Evolutionary conservation across 139 green algal genomes (phyloP).

Genomic region (Micromonas pusilla): DNA sequence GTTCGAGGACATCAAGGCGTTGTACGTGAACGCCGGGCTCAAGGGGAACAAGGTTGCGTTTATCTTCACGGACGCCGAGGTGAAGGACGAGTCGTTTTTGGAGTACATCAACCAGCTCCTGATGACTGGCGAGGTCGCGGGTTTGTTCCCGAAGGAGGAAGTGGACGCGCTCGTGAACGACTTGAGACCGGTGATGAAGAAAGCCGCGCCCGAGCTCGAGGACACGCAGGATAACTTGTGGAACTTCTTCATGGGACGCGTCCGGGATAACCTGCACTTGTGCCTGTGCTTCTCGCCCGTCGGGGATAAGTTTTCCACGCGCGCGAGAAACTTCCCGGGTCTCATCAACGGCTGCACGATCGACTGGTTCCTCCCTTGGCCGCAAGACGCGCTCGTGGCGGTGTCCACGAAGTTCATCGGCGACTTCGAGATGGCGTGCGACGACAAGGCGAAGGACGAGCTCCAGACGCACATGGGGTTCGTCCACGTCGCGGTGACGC

Average conservation of each 20-base stretch:
- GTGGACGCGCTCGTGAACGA: conserved; percentile 59
- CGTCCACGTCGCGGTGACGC: conserved; percentile 65
- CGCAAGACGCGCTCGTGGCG: conserved; percentile 65
- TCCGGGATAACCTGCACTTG: conserved; percentile 72
- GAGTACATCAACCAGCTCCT: conserved; percentile 86
- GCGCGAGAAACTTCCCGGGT: conserved; percentile 76
- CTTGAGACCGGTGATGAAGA: conserved; percentile 54
- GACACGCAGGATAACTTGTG: conserved; percentile 66
- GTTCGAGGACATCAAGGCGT: conserved; percentile 72
- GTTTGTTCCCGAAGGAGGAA: conserved; percentile 69
- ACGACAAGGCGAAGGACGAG: conserved; percentile 51
- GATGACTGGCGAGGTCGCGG: conserved; percentile 73
- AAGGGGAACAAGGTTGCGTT: conserved; percentile 72
- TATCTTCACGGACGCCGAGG: conserved; percentile 75
- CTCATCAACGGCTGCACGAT: conserved; percentile 84
- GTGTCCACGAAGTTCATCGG: conserved; percentile 78
- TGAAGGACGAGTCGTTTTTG: conserved; percentile 74
- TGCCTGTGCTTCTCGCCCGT: conserved; percentile 72
- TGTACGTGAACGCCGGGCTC: conserved; percentile 61
- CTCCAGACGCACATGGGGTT: conserved; percentile 82
- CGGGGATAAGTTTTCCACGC: conserved; percentile 59
- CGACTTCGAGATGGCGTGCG: conserved; percentile 48
- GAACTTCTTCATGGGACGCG: conserved; percentile 64
- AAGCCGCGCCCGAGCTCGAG: conserved; percentile 41
- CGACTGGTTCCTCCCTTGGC: conserved; percentile 86